Conservation (phyloP, 2,329 filamentous ascomycete species). For the Alternaria arbusti region DNA sequence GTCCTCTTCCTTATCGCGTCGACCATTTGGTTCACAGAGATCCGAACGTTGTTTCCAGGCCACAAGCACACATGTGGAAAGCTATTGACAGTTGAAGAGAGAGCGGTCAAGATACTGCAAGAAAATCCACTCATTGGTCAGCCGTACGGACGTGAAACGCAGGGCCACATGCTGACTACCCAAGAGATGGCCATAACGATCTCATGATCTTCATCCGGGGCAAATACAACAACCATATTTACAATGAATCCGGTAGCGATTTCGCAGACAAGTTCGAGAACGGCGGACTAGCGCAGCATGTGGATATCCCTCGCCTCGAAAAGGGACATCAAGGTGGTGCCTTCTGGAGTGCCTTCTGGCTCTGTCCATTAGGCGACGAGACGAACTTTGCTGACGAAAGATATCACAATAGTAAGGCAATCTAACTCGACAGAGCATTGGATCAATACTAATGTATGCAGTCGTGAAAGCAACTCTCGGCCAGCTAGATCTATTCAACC, state of each 20-base stretch:
- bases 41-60: background rate
- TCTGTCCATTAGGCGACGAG: constrained; percentile 71
- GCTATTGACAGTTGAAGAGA: constrained; percentile 33
- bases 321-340: constrained; percentile 77
- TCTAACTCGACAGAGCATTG: background rate
- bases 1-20: constrained; percentile 13
- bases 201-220: constrained; percentile 75
- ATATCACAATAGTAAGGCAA: constrained; percentile 67
- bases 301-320: constrained; percentile 78
- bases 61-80: background rate
- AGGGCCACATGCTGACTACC: constrained; percentile 21
- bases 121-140: constrained; percentile 51
- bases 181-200: constrained; percentile 85
- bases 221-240: constrained; percentile 77
- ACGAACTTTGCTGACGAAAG: constrained; percentile 76
- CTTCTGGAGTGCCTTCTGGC: constrained; percentile 91
- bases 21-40: constrained; percentile 7
- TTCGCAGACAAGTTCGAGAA: constrained; percentile 79
- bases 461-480: constrained; percentile 72
- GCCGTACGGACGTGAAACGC: constrained; percentile 6
- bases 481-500: constrained; percentile 75
- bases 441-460: constrained; percentile 33
- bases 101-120: constrained; percentile 44
- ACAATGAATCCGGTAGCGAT: constrained; percentile 59
- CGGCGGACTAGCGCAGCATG: constrained; percentile 71